Evolutionary conservation across 306 rosid genomes (phyloP).

Genomic region (Alnus glutinosa): DNA sequence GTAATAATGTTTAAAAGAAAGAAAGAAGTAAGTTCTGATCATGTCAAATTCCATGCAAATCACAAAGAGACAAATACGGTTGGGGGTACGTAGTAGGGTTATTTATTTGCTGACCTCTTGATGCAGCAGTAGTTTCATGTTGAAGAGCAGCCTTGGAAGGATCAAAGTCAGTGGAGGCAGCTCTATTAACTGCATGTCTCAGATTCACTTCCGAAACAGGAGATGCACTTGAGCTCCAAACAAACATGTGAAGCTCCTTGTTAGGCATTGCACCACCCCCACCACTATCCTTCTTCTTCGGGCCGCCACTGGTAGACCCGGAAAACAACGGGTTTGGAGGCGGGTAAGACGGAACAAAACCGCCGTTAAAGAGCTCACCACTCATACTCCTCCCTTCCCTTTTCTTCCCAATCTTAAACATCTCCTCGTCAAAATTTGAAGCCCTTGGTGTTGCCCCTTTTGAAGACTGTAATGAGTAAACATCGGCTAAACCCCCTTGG

Average conservation of each 20-base stretch:
- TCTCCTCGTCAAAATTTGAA: conserved; percentile 79
- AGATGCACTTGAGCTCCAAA: conserved; percentile 88
- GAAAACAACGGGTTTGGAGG: conserved; percentile 78
- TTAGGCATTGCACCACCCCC: conserved; percentile 25
- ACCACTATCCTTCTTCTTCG: conserved; percentile 53
- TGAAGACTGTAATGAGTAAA: conserved; percentile 66
- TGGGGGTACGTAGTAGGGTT: neutral
- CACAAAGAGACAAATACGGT: conserved; percentile 12
- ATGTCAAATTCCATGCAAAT: neutral
- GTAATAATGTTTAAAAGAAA: neutral
- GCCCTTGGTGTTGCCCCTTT: conserved; percentile 76
- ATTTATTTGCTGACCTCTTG: conserved; percentile 47
- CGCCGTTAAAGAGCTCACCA: conserved; percentile 67
- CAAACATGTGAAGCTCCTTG: conserved; percentile 90
- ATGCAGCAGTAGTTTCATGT: conserved; percentile 45
- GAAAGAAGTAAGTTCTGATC: neutral
- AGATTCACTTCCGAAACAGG: conserved; percentile 82
- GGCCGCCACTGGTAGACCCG: conserved; percentile 55
- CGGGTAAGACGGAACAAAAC: conserved; percentile 48
- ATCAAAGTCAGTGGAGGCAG: conserved; percentile 62
- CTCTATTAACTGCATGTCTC: conserved; percentile 59
- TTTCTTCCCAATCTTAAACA: conserved; percentile 53
- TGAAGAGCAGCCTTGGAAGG: conserved; percentile 51
- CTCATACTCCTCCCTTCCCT: conserved; percentile 72
- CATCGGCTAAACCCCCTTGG: conserved; percentile 50